Evolutionary conservation across 2,329 filamentous ascomycete species (phyloP).

Genomic region (Stachybotrys elegans): DNA sequence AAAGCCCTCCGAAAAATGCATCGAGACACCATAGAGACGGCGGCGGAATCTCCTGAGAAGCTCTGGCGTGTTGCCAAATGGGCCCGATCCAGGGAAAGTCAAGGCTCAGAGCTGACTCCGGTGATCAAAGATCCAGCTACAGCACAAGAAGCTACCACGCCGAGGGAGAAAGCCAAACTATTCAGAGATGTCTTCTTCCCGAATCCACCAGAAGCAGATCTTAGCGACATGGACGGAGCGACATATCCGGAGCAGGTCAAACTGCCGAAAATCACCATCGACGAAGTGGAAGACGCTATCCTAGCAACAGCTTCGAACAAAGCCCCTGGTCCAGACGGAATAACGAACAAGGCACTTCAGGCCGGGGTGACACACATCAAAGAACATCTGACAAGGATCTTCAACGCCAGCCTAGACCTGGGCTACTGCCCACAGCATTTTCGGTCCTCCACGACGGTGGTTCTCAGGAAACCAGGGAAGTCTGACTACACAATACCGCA

Average conservation of each 20-base stretch:
- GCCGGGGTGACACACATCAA: slow-evolving; percentile 4
- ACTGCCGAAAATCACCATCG: slow-evolving; percentile 6
- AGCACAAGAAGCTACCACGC: background rate
- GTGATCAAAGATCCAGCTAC: background rate
- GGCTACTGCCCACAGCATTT: slow-evolving; percentile 13
- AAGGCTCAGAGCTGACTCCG: background rate
- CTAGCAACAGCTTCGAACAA: slow-evolving; percentile 11
- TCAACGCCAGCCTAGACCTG: slow-evolving; percentile 11
- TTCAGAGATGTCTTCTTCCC: slow-evolving; percentile 2
- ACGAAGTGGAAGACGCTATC: slow-evolving; percentile 9
- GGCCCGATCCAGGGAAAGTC: background rate
- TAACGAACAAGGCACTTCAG: slow-evolving; percentile 13
- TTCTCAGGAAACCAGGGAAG: slow-evolving; percentile 12
- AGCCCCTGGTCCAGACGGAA: slow-evolving; percentile 11
- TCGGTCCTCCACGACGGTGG: slow-evolving; percentile 10
- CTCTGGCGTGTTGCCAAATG: slow-evolving; percentile 1
- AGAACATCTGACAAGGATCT: slow-evolving; percentile 11
- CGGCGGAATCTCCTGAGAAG: background rate
- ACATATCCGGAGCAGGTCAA: slow-evolving; percentile 1
- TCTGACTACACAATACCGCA: slow-evolving; percentile 12
- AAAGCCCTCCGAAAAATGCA: slow-evolving; percentile 1
- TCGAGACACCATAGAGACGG: background rate
- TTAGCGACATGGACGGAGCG: background rate
- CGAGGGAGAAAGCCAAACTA: slow-evolving; percentile 1
- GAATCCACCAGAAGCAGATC: slow-evolving; percentile 1